phyloP scores from a whole-genome alignment of 1,139 yeast species.

The Candida smagusa region DNA sequence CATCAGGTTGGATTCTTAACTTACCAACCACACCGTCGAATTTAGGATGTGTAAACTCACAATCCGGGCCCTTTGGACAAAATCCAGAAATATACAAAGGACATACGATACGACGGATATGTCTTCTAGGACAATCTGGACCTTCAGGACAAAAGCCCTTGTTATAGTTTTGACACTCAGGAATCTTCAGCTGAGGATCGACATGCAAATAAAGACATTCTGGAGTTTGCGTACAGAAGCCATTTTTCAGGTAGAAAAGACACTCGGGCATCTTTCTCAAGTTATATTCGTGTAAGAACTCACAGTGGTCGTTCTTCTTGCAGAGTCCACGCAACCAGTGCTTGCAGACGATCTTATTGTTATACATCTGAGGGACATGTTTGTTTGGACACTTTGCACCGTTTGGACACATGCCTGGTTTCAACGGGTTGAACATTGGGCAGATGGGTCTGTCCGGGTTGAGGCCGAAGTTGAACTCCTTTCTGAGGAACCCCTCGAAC shows the following conservation, averaged over 20 bases:
- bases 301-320: constrained; percentile 95
- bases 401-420: constrained; percentile 75
- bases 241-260: constrained; percentile 80
- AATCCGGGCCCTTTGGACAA: constrained; percentile 74
- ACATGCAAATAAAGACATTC: constrained; percentile 92
- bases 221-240: constrained; percentile 90
- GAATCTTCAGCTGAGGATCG: constrained; percentile 84
- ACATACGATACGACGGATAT: constrained; percentile 74
- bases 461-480: constrained; percentile 77
- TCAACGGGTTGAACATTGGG: constrained; percentile 60
- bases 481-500: constrained; percentile 79
- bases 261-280: constrained; percentile 97
- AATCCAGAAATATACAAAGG: constrained; percentile 87
- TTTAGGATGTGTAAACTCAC: constrained; percentile 59
- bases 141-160: constrained; percentile 94
- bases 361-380: constrained; percentile 79
- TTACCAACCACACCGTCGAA: constrained; percentile 46
- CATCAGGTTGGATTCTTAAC: constrained; percentile 51
- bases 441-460: constrained; percentile 93
- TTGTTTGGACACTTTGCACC: constrained; percentile 85
- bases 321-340: constrained; percentile 98
- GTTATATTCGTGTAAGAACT: constrained; percentile 92
- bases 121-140: constrained; percentile 80
- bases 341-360: constrained; percentile 86
- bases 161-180: constrained; percentile 80